Conservation (phyloP, 1,139 yeast genomes). For the Taphrina deformans region DNA sequence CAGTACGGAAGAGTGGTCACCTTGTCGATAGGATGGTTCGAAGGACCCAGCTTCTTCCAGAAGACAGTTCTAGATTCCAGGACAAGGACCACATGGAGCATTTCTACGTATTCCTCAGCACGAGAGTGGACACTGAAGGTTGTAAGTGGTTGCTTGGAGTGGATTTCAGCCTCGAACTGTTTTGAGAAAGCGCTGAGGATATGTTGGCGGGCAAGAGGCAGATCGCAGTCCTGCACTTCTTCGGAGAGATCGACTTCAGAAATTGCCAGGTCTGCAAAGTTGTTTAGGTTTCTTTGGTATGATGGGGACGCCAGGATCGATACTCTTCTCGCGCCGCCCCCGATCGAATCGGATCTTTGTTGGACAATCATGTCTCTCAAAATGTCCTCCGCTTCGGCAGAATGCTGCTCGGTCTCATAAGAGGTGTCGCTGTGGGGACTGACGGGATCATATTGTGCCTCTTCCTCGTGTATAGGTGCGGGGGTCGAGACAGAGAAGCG, state of each 20-base stretch:
- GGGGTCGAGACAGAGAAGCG: background rate
- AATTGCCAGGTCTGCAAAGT: constrained; percentile 22
- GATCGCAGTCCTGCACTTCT: constrained; percentile 21
- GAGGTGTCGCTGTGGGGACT: background rate
- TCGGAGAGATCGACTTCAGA: constrained; percentile 31
- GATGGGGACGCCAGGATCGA: constrained; percentile 23
- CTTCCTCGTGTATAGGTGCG: background rate
- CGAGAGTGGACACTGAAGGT: constrained; percentile 23
- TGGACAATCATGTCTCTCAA: constrained; percentile 18
- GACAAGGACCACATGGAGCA: constrained; percentile 31
- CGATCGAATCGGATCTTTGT: background rate
- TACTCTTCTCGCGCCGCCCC: constrained; percentile 1
- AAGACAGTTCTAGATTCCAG: constrained; percentile 22
- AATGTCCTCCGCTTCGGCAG: constrained; percentile 16
- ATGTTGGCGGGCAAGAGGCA: constrained; percentile 20
- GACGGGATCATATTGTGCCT: background rate
- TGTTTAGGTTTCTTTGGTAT: constrained; percentile 17
- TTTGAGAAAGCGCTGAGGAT: constrained; percentile 27
- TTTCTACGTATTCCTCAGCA: constrained; percentile 24
- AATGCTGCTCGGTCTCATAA: background rate
- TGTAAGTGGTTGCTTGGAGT: constrained; percentile 18
- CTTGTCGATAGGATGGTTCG: constrained; percentile 15
- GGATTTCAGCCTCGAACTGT: constrained; percentile 18
- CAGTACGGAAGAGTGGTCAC: constrained; percentile 21
- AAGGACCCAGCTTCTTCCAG: constrained; percentile 25